A percentile compares a stretch with the other conserved stretches of the same genome.
These are phyloP conservation scores for Amaranthus cruentus DNA, from an alignment of 148 eudicot species.

Conservation along the genomic window DNA sequence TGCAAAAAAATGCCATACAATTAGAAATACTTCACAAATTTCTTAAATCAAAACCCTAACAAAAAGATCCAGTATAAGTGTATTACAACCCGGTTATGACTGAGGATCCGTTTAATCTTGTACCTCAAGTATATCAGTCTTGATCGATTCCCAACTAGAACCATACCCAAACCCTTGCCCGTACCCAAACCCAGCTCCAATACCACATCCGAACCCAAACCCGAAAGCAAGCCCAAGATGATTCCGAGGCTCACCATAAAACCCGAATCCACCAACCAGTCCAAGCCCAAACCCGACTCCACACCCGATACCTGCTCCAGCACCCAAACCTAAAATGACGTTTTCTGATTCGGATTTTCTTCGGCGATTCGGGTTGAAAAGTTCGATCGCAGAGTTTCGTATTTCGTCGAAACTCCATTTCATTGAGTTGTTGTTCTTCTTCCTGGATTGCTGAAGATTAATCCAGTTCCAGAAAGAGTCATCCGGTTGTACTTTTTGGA, in stretches of 20 bases:
- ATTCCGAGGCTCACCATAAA: constrained; percentile 48
- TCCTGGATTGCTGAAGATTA: not conserved
- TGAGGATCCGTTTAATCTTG: constrained; percentile 18
- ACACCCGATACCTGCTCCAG: constrained; percentile 58
- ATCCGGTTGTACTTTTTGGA: no score
- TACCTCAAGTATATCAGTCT: constrained; percentile 20
- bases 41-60: not conserved
- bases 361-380: not conserved
- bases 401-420: not conserved
- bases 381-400: not conserved
- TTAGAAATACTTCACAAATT: not conserved
- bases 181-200: constrained; percentile 54
- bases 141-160: constrained; percentile 26
- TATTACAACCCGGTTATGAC: constrained; percentile 6
- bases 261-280: constrained; percentile 50
- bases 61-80: not conserved
- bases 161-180: constrained; percentile 54
- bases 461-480: no score
- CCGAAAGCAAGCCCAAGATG: constrained; percentile 48
- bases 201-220: constrained; percentile 56
- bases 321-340: constrained; percentile 37
- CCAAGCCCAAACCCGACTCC: constrained; percentile 57
- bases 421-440: not conserved
- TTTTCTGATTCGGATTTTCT: not conserved
- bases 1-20: no score